Conservation (phyloP, 495 filamentous ascomycete genomes). For the Aspergillus affinis region DNA sequence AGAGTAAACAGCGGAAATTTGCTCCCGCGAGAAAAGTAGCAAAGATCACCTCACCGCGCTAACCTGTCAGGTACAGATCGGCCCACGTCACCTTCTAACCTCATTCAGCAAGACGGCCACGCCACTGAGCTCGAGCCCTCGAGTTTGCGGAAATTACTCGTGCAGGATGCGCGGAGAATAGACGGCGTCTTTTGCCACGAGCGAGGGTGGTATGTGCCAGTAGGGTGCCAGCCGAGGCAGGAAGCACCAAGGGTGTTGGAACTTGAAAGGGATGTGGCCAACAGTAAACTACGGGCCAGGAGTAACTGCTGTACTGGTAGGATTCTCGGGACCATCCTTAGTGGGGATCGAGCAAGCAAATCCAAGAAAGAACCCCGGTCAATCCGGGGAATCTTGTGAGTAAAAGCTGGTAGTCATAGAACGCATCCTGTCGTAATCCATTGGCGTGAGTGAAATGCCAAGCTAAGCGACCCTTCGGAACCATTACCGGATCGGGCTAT, state of each 20-base stretch:
- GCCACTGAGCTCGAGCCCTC: not conserved
- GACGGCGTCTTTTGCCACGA: not conserved
- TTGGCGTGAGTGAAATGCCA: not conserved
- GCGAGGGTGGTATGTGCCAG: not conserved
- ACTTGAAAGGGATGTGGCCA: not conserved
- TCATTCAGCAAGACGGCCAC: not conserved
- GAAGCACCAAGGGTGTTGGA: not conserved
- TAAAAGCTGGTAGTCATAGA: not conserved
- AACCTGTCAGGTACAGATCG: constrained; percentile 15
- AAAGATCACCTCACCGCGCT: not conserved
- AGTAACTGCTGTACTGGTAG: not conserved
- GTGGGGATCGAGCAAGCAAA: not conserved
- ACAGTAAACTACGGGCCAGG: not conserved
- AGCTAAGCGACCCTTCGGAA: not conserved
- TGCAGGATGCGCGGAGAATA: not conserved
- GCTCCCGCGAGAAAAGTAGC: not conserved
- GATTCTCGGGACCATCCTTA: not conserved
- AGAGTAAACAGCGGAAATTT: not conserved
- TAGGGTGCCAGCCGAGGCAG: not conserved
- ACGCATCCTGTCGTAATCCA: not conserved
- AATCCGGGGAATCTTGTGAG: not conserved
- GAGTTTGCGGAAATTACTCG: not conserved
- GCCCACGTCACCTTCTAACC: constrained; percentile 11
- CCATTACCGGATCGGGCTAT: constrained; percentile 3
- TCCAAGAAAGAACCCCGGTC: not conserved